phyloP scores from a whole-genome alignment of 352 stramenopile genomes.

The Globisporangium abappressorium region DNA sequence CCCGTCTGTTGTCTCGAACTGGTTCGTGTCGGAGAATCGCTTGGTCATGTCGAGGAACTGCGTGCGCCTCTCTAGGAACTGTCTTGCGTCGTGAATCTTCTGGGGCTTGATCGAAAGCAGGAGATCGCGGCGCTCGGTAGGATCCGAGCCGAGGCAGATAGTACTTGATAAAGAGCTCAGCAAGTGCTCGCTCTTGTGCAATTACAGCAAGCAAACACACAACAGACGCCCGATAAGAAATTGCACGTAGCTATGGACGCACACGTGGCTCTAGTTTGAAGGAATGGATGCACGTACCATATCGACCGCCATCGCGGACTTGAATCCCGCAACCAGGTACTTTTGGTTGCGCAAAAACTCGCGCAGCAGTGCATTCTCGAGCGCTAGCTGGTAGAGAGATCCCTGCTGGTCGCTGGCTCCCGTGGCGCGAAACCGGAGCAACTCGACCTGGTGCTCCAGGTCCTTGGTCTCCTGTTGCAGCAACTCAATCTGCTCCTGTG shows the following conservation, averaged over 20 bases:
- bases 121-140: neutral
- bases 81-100: conserved; percentile 2
- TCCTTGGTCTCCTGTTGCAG: neutral
- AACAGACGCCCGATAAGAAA: neutral
- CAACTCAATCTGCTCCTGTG: neutral
- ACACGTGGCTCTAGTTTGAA: neutral
- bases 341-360: neutral
- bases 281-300: neutral
- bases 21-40: conserved; percentile 33
- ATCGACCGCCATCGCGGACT: neutral
- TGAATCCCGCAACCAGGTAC: neutral
- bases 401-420: neutral
- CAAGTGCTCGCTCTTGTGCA: neutral
- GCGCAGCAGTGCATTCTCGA: neutral
- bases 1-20: conserved; percentile 17
- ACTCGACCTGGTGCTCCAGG: neutral
- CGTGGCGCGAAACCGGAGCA: neutral
- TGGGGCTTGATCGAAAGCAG: conserved; percentile 1
- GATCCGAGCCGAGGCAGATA: neutral
- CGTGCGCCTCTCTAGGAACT: conserved; percentile 26
- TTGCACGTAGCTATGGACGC: neutral
- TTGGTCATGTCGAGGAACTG: conserved; percentile 19
- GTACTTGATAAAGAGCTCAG: neutral
- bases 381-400: neutral
- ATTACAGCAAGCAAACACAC: neutral